These are phyloP conservation scores for Zopfochytrium polystomum DNA, from an alignment of 371 early-diverging fungal genomes.

Conservation along the genomic window DNA sequence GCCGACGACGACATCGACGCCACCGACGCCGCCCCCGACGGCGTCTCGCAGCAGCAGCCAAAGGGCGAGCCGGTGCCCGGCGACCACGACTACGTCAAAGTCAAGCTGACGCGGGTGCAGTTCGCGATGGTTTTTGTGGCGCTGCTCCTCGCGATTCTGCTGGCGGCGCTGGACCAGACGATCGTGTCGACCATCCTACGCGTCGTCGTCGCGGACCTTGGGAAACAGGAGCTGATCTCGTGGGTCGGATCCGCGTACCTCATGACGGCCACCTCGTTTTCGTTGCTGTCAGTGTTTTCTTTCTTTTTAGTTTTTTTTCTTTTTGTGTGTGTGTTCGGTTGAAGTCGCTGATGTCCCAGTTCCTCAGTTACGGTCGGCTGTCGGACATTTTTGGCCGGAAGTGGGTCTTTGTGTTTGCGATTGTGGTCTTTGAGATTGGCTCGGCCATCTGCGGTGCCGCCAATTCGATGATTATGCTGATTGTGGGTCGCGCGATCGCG, in stretches of 20 bases:
- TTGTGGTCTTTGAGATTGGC: constrained; percentile 60
- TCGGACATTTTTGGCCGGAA: constrained; percentile 76
- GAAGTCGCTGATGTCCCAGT: too few species aligned
- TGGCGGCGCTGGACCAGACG: background rate
- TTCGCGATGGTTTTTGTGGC: background rate
- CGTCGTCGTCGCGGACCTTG: constrained; percentile 22
- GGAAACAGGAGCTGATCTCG: constrained; percentile 44
- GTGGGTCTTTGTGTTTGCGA: constrained; percentile 52
- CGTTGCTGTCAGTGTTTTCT: constrained; percentile 17
- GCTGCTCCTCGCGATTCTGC: constrained; percentile 2
- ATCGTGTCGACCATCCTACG: constrained; percentile 57
- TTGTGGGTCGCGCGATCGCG: constrained; percentile 16
- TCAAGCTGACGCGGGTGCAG: background rate
- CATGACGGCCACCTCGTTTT: constrained; percentile 21
- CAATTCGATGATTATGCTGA: constrained; percentile 42
- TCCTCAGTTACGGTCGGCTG: constrained; percentile 38
- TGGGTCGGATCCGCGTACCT: constrained; percentile 50
- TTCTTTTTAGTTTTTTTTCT: too few species aligned
- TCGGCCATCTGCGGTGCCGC: constrained; percentile 59
- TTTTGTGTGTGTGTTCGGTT: too few species aligned
- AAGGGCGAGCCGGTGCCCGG: background rate
- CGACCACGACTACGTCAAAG: background rate
- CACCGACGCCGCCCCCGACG: background rate
- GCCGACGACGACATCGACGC: background rate
- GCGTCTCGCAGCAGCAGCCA: background rate